Evolutionary conservation across 306 rosid genomes (phyloP), one percentile per base, ranked within the genome.

Genomic region (Lathyrus sativus): DNA sequence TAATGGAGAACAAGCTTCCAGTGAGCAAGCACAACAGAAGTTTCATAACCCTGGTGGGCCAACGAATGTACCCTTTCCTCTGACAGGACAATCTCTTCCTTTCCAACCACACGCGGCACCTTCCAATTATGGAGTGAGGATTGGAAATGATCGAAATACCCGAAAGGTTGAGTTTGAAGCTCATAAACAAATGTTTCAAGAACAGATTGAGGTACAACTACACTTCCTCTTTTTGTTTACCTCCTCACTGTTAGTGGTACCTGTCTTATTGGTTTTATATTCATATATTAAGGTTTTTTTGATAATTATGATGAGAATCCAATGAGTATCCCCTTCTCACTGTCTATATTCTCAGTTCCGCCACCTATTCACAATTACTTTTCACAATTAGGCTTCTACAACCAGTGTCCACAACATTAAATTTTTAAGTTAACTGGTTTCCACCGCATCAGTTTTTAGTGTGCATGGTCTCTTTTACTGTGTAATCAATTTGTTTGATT

Each of bases 171-270:
- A 63, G 64, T 71, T 85, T 65, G 96, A 86, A 79, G 88, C 85
- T 54, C 91, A 90, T 43, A 80, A 31, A 78, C 82, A 72, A 72
- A 55, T 88, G 72, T 64, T 89, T 55, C 76, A 78, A 49, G 77
- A 41, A 66, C 97, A 86, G 80, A 88, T 86, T 62, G 86, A 88
- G 99, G 99, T 93, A 84, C 46, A 15, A 5, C 33, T 74, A 46
- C 38, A 4, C 61, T 51, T 17, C 18, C 62, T 26, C 18, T 51
- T 71, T 45, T 11, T 49, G 44, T 35, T 65, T 57, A 46, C 58
- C 48, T 6, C 37, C 62, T 11, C 44, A 14, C 24, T 70, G 44
- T 33, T 5, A 67, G 68, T 45, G 45, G 42, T 43, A 42, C n/a
- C 3, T 72, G 17, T 72, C 65, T 55, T 64, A 18, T 65, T 56